A percentile compares a stretch with the other conserved stretches of the same genome.
phyloP scores from a whole-genome alignment of 768 basidiomycete species.

The Tylopilus felleus region DNA sequence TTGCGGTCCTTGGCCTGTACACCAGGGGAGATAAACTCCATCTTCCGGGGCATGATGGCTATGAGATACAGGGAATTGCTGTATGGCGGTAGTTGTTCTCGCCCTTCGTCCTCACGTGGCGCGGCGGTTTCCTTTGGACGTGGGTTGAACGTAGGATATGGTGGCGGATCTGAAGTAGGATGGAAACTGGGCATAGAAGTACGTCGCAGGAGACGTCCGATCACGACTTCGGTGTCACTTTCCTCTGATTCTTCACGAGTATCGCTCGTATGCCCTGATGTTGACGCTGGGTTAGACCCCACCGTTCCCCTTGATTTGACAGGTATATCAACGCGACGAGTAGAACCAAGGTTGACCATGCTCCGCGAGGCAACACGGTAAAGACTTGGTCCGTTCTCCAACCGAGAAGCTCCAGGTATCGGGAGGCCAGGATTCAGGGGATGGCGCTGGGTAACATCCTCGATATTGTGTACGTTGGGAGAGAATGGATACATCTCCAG shows the following conservation, averaged over 20 bases:
- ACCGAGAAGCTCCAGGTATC: conserved; percentile 2
- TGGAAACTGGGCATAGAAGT: conserved; percentile 71
- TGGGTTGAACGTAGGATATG: conserved; percentile 54
- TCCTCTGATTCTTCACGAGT: conserved; percentile 17
- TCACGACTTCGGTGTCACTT: conserved; percentile 27
- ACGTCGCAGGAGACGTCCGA: conserved; percentile 48
- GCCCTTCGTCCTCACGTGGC: conserved; percentile 79
- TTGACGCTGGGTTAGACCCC: conserved; percentile 8
- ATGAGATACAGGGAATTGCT: conserved; percentile 78
- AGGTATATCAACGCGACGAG: conserved; percentile 28
- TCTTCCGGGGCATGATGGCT: conserved; percentile 82
- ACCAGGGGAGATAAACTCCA: conserved; percentile 87
- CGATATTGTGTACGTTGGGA: conserved; percentile 10
- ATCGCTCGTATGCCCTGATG: conserved; percentile 13
- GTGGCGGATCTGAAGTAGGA: conserved; percentile 58
- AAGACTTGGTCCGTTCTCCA: conserved; percentile 39
- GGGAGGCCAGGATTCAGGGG: conserved; percentile 2
- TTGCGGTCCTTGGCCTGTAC: conserved; percentile 86
- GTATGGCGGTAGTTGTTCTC: conserved; percentile 77
- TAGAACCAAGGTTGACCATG: conserved; percentile 52
- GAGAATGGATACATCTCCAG: conserved; percentile 16
- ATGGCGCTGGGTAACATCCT: neutral
- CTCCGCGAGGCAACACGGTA: conserved; percentile 62
- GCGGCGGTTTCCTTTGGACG: conserved; percentile 20
- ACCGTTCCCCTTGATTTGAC: conserved; percentile 18